phyloP scores from a whole-genome alignment of 306 rosid species.

The Cicer yamashitae region DNA sequence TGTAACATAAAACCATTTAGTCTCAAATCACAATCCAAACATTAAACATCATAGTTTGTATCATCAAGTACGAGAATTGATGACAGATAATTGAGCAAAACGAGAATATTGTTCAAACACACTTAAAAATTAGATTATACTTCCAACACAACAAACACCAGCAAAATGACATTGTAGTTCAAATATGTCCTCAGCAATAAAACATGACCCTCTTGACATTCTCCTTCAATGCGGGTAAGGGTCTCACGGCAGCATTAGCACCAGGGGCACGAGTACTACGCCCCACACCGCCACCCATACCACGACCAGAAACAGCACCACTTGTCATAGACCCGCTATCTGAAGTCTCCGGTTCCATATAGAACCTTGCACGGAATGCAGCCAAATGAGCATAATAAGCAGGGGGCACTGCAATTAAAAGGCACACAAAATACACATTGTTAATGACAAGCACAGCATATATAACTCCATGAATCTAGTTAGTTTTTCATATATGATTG shows the following conservation, averaged over 20 bases:
- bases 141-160: background rate
- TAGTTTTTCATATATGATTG: background rate
- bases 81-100: background rate
- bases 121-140: too few relatives aligned
- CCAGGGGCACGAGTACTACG: constrained; percentile 73
- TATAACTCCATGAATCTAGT: background rate
- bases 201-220: constrained; percentile 96
- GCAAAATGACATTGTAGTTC: background rate
- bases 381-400: constrained; percentile 96
- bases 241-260: constrained; percentile 76
- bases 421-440: background rate
- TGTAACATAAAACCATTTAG: background rate
- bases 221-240: constrained; percentile 84
- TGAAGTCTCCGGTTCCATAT: constrained; percentile 88
- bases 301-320: constrained; percentile 72
- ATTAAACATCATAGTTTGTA: background rate
- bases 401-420: constrained; percentile 78
- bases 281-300: constrained; percentile 53
- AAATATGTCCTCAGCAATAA: constrained; percentile 55
- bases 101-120: background rate
- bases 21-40: background rate
- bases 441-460: background rate
- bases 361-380: constrained; percentile 91
- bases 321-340: constrained; percentile 94
- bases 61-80: background rate